These are phyloP conservation scores for Spergularia marina DNA, from an alignment of 148 eudicot species.

Conservation along the genomic window DNA sequence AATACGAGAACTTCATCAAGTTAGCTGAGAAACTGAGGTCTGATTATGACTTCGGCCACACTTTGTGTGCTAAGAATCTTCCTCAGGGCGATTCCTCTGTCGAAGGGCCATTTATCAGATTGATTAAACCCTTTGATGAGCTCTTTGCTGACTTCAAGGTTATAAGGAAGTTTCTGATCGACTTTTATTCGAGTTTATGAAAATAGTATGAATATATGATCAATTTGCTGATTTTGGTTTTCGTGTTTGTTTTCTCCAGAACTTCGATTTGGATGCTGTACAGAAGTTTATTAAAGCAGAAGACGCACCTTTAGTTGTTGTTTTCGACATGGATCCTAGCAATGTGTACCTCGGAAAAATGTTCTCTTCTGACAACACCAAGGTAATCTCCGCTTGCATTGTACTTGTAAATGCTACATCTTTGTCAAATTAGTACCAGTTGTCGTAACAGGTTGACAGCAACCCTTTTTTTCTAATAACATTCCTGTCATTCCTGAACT, in stretches of 20 bases:
- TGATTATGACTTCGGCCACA: slow-evolving; percentile 77
- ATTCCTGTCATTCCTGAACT: background rate
- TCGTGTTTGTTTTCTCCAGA: slow-evolving; percentile 35
- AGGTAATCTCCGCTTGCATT: slow-evolving; percentile 37
- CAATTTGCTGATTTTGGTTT: background rate
- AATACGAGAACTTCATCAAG: slow-evolving; percentile 62
- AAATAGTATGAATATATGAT: background rate
- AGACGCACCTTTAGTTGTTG: slow-evolving; percentile 56
- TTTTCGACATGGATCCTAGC: slow-evolving; percentile 49
- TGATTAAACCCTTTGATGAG: slow-evolving; percentile 93
- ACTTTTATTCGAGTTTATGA: background rate
- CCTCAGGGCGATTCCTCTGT: slow-evolving; percentile 74
- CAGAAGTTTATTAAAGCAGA: slow-evolving; percentile 62
- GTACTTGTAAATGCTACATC: no score
- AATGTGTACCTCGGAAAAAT: slow-evolving; percentile 55
- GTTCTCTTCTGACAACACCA: slow-evolving; percentile 54
- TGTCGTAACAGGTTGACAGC: no score
- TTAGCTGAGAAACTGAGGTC: slow-evolving; percentile 68
- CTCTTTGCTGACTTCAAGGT: slow-evolving; percentile 72
- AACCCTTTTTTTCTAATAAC: no score
- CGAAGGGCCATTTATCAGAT: slow-evolving; percentile 56
- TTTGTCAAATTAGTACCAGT: no score
- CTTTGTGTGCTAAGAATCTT: slow-evolving; percentile 62
- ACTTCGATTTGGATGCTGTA: slow-evolving; percentile 55
- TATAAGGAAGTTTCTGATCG: background rate